These are phyloP conservation scores for Taphrina confusa DNA, from an alignment of 1,139 yeast species.

Conservation along the genomic window DNA sequence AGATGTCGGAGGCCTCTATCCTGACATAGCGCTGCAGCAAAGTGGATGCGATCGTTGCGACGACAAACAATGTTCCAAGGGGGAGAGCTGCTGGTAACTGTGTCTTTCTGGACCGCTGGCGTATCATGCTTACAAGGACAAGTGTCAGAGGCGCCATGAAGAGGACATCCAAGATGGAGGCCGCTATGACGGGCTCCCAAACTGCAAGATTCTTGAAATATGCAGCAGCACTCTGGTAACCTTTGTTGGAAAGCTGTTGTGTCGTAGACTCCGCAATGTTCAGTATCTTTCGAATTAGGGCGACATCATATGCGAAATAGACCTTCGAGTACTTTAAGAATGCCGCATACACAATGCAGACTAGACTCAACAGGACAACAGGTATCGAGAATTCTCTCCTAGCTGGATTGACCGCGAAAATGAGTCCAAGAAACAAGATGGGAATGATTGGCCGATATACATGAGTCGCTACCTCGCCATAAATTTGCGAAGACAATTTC, in stretches of 20 bases:
- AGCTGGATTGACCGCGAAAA: background rate
- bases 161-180: background rate
- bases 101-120: conserved; percentile 8
- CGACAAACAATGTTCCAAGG: background rate
- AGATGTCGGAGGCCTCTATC: conserved; percentile 2
- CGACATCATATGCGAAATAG: background rate
- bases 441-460: conserved; percentile 3
- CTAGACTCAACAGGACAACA: background rate
- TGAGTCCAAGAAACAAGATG: background rate
- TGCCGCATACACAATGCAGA: background rate
- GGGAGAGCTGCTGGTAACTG: background rate
- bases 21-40: background rate
- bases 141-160: conserved; percentile 1
- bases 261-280: background rate
- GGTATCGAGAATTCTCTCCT: background rate
- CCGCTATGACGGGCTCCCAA: conserved; percentile 4
- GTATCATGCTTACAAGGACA: conserved; percentile 9
- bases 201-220: background rate
- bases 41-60: background rate
- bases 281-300: background rate
- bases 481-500: conserved; percentile 7
- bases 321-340: background rate
- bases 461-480: background rate
- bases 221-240: background rate
- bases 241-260: background rate